These are phyloP conservation scores for Penicillium alfredii DNA, from an alignment of 495 filamentous ascomycete genomes.

Conservation along the genomic window DNA sequence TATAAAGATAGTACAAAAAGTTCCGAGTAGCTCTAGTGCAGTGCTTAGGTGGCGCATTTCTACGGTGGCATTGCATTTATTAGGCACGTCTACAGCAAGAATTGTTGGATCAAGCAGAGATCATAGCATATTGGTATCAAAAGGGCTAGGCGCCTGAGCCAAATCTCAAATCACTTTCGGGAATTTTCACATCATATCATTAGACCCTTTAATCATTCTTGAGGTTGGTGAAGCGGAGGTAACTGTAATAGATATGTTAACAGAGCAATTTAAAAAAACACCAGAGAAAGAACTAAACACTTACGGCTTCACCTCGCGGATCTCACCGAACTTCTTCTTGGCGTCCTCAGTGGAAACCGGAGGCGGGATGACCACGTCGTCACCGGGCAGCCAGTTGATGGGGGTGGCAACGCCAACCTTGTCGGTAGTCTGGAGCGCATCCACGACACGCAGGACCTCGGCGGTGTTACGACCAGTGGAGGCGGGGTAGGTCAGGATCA, in stretches of 20 bases:
- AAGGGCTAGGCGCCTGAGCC: conserved; percentile 5
- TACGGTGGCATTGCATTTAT: too few species aligned
- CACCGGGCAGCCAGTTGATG: conserved; percentile 58
- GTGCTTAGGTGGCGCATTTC: too few species aligned
- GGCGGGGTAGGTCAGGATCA: conserved; percentile 64
- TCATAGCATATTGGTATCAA: conserved; percentile 23
- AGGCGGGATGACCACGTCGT: conserved; percentile 65
- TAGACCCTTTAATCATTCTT: conserved; percentile 23
- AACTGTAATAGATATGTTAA: conserved; percentile 25
- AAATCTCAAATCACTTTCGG: conserved; percentile 5
- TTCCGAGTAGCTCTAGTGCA: neutral
- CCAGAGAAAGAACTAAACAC: too few species aligned
- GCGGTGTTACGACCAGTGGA: conserved; percentile 58
- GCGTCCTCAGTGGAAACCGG: conserved; percentile 57
- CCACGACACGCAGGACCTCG: conserved; percentile 61
- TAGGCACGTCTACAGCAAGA: neutral
- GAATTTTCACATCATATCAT: conserved; percentile 18
- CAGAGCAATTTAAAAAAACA: neutral
- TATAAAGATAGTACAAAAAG: neutral
- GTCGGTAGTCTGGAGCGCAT: conserved; percentile 59
- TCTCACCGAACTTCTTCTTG: conserved; percentile 60
- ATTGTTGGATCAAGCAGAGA: conserved; percentile 2
- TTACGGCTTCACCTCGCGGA: conserved; percentile 60
- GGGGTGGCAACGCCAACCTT: conserved; percentile 58
- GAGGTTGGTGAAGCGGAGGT: conserved; percentile 44